Percentiles rank a stretch among this genome's conserved stretches.
These are phyloP conservation scores for Zymoseptoria tritici DNA, from an alignment of 2,329 filamentous ascomycete species.

Conservation along the genomic window DNA sequence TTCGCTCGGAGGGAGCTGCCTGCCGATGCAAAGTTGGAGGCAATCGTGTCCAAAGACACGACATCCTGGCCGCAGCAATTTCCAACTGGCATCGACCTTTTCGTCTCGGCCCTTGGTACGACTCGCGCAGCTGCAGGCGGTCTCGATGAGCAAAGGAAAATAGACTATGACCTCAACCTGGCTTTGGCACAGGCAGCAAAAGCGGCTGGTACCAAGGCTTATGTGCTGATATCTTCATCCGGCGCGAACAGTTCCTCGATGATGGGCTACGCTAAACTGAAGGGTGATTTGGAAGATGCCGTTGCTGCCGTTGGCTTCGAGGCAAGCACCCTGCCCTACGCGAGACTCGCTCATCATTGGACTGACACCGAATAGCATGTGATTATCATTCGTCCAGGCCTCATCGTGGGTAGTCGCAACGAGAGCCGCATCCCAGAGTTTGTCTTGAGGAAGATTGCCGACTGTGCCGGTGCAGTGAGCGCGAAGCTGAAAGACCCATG, in stretches of 20 bases:
- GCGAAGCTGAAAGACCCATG: slow-evolving; percentile 54
- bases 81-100: slow-evolving; percentile 55
- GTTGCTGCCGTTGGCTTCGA: slow-evolving; percentile 68
- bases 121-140: slow-evolving; percentile 69
- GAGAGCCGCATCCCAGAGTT: slow-evolving; percentile 50
- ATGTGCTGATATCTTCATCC: slow-evolving; percentile 64
- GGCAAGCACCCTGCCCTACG: not conserved
- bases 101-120: slow-evolving; percentile 75
- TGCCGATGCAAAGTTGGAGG: slow-evolving; percentile 52
- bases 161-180: slow-evolving; percentile 82
- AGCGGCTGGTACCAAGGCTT: slow-evolving; percentile 62
- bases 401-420: slow-evolving; percentile 66
- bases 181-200: slow-evolving; percentile 69
- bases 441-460: slow-evolving; percentile 49
- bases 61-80: slow-evolving; percentile 57
- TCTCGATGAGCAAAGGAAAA: slow-evolving; percentile 72
- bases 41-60: slow-evolving; percentile 61
- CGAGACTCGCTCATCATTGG: not conserved
- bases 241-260: slow-evolving; percentile 46
- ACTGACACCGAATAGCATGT: slow-evolving; percentile 41
- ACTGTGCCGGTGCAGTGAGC: slow-evolving; percentile 48
- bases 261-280: slow-evolving; percentile 62
- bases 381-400: slow-evolving; percentile 65
- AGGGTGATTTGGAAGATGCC: slow-evolving; percentile 76
- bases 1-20: slow-evolving; percentile 59